Conservation (phyloP, 257 asterid genomes). For the Jacaranda copaia region DNA sequence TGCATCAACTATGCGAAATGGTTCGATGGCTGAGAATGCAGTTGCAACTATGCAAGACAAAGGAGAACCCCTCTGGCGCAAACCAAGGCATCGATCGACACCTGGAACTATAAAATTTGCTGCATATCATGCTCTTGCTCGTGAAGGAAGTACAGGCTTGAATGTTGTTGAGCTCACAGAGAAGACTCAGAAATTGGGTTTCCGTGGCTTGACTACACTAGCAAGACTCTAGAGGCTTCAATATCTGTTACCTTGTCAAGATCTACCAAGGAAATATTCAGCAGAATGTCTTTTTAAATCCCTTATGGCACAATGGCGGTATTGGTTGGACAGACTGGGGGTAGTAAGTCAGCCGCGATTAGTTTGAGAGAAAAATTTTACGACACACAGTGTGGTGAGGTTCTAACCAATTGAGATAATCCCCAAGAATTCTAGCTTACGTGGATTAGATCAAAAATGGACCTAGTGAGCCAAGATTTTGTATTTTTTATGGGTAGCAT, state of each 20-base stretch:
- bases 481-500: slow-evolving; percentile 73
- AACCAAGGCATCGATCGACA: slow-evolving; percentile 89
- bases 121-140: slow-evolving; percentile 99
- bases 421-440: slow-evolving; percentile 77
- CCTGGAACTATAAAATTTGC: slow-evolving; percentile 99
- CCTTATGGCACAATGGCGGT: slow-evolving; percentile 80
- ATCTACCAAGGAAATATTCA: slow-evolving; percentile 70
- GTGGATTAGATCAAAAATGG: slow-evolving; percentile 88
- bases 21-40: slow-evolving; percentile 92
- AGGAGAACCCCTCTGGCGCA: slow-evolving; percentile 77
- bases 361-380: slow-evolving; percentile 82
- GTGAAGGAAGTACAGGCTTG: slow-evolving; percentile 94
- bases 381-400: slow-evolving; percentile 77
- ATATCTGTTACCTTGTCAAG: slow-evolving; percentile 98
- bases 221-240: slow-evolving; percentile 99
- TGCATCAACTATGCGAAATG: slow-evolving; percentile 84
- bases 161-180: slow-evolving; percentile 93
- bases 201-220: slow-evolving; percentile 93
- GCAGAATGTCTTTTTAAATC: slow-evolving; percentile 67
- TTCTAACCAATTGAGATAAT: slow-evolving; percentile 69
- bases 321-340: slow-evolving; percentile 88
- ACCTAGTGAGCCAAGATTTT: slow-evolving; percentile 91
- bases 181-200: slow-evolving; percentile 98
- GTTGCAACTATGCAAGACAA: slow-evolving; percentile 94
- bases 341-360: slow-evolving; percentile 85